These are phyloP conservation scores for Oenanthe sinensis DNA, from an alignment of 129 eudicot genomes.

Conservation along the genomic window DNA sequence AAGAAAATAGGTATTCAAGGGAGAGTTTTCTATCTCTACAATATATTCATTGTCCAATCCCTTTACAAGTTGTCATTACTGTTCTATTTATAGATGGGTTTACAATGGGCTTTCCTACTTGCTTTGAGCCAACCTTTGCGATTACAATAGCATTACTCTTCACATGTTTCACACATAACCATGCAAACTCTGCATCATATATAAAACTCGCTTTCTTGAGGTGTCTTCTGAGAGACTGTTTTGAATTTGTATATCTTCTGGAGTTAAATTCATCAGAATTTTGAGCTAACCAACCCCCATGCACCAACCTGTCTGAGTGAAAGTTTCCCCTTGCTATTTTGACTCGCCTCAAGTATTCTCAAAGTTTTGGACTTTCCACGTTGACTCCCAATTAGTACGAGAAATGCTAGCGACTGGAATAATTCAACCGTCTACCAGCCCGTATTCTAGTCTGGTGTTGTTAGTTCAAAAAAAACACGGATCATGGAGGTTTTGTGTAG, in stretches of 20 bases:
- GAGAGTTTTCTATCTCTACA: no score
- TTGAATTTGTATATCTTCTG: slow-evolving; percentile 71
- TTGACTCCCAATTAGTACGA: slow-evolving; percentile 34
- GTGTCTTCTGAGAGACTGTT: slow-evolving; percentile 53
- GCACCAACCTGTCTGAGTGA: slow-evolving; percentile 98
- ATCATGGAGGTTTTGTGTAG: no score
- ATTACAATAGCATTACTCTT: slow-evolving; percentile 93
- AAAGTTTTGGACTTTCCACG: slow-evolving; percentile 90
- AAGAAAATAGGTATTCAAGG: no score
- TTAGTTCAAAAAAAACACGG: no score
- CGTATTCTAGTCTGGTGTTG: no score
- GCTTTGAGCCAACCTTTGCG: no score
- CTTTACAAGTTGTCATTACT: no score
- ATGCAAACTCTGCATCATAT: slow-evolving; percentile 77
- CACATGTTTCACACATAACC: slow-evolving; percentile 97
- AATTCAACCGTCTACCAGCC: no score
- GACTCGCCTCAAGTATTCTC: slow-evolving; percentile 91
- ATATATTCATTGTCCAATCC: no score
- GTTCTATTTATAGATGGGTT: no score
- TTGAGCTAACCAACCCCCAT: slow-evolving; percentile 97
- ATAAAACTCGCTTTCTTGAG: slow-evolving; percentile 60
- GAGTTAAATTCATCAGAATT: slow-evolving; percentile 85
- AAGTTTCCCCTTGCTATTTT: slow-evolving; percentile 67
- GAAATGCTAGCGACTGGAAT: no score
- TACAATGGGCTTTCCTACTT: no score